Evolutionary conservation across 2,329 filamentous ascomycete species (phyloP).

Genomic region (Scleromitrula shiraiana): DNA sequence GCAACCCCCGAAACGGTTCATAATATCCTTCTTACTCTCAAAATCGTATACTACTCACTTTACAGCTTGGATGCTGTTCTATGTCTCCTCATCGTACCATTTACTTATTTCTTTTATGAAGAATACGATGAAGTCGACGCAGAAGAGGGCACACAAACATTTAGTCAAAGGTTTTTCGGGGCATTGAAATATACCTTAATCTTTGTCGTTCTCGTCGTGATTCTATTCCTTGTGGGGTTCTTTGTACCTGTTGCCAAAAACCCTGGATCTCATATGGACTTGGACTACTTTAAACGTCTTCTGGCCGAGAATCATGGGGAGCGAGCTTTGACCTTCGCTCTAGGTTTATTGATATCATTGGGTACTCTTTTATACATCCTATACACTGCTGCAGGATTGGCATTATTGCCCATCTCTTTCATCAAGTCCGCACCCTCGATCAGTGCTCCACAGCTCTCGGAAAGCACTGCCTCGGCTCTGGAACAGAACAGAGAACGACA

Average conservation of each 20-base stretch:
- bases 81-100: constrained; percentile 83
- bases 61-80: constrained; percentile 88
- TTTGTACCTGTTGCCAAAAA: constrained; percentile 77
- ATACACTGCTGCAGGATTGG: constrained; percentile 84
- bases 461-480: constrained; percentile 70
- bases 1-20: constrained; percentile 75
- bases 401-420: constrained; percentile 78
- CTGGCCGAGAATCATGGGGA: constrained; percentile 84
- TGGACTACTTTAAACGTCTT: constrained; percentile 87
- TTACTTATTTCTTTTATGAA: constrained; percentile 97
- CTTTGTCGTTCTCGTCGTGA: constrained; percentile 71
- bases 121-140: constrained; percentile 90
- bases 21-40: constrained; percentile 70
- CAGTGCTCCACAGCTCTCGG: constrained; percentile 70
- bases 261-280: constrained; percentile 60
- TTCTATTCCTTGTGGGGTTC: constrained; percentile 87
- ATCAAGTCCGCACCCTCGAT: constrained; percentile 88
- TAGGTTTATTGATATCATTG: constrained; percentile 81
- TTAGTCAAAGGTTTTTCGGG: constrained; percentile 65
- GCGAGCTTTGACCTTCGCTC: constrained; percentile 80
- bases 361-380: constrained; percentile 80
- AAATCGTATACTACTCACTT: constrained; percentile 83
- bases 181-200: constrained; percentile 85
- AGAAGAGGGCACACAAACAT: constrained; percentile 67
- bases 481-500: constrained; percentile 87